These are phyloP conservation scores for Nematodospora valgi DNA, from an alignment of 805 yeast genomes.

Conservation along the genomic window DNA sequence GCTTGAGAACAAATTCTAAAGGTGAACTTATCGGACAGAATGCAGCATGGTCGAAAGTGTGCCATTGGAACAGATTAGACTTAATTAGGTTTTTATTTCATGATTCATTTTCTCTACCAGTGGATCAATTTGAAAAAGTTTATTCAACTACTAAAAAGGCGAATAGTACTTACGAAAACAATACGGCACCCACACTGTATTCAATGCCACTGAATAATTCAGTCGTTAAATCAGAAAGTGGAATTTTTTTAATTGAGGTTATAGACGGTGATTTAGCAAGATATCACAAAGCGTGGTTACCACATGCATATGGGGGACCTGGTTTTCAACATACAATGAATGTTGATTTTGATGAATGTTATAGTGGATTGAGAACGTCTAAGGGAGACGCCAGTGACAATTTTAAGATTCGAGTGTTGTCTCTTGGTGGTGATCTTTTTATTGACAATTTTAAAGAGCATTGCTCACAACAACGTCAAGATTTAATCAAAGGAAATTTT, in stretches of 20 bases:
- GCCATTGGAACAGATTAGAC: constrained; percentile 87
- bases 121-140: constrained; percentile 46
- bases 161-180: constrained; percentile 13
- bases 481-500: constrained; percentile 32
- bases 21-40: constrained; percentile 42
- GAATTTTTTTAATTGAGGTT: constrained; percentile 75
- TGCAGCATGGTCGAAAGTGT: constrained; percentile 53
- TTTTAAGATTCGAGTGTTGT: constrained; percentile 51
- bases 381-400: constrained; percentile 20
- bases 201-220: constrained; percentile 18
- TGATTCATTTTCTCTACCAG: constrained; percentile 71
- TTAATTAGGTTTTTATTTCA: constrained; percentile 74
- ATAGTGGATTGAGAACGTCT: constrained; percentile 21
- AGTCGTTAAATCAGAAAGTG: constrained; percentile 52
- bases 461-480: constrained; percentile 7
- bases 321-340: constrained; percentile 56
- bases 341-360: constrained; percentile 40
- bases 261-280: constrained; percentile 54
- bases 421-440: constrained; percentile 59
- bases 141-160: constrained; percentile 29
- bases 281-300: constrained; percentile 59
- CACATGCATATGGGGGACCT: constrained; percentile 50
- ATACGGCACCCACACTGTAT: constrained; percentile 21
- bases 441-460: constrained; percentile 47
- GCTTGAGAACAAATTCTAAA: constrained; percentile 48